phyloP scores from a whole-genome alignment of 371 early-diverging fungal genomes.

The Encephalitozoon cuniculi region DNA sequence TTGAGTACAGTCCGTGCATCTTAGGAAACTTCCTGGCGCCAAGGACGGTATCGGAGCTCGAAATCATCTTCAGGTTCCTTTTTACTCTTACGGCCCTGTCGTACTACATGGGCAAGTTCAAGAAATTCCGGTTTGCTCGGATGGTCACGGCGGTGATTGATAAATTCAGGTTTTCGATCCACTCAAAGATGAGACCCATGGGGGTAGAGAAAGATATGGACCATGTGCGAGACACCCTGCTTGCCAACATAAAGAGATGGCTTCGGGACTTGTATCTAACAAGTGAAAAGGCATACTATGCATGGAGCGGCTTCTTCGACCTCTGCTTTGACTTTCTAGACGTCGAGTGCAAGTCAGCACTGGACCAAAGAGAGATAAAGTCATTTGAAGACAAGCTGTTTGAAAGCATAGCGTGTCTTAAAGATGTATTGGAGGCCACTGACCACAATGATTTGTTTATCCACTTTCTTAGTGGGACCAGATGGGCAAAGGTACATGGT shows the following conservation, averaged over 20 bases:
- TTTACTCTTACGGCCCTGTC: constrained; percentile 11
- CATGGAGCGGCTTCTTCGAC: neutral
- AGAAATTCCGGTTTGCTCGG: constrained; percentile 4
- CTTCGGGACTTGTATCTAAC: neutral
- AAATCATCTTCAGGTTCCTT: constrained; percentile 32
- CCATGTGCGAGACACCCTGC: neutral
- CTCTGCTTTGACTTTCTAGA: neutral
- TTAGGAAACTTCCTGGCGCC: neutral
- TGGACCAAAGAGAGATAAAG: neutral
- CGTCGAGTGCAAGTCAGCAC: neutral
- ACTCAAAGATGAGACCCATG: neutral
- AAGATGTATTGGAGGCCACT: neutral
- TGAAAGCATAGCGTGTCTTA: neutral
- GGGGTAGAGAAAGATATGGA: neutral
- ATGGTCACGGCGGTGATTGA: neutral
- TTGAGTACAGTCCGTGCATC: constrained; percentile 15
- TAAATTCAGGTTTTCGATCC: constrained; percentile 7
- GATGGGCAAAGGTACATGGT: neutral
- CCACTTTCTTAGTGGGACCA: neutral
- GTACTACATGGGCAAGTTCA: constrained; percentile 10
- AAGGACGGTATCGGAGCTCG: constrained; percentile 22
- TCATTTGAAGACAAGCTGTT: neutral
- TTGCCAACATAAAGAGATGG: neutral
- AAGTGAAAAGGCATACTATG: neutral
- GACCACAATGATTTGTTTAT: neutral